A percentile compares a stretch with the other conserved stretches of the same genome.
Evolutionary conservation across 306 rosid genomes (phyloP).

Genomic region (Glycine tomentella): DNA sequence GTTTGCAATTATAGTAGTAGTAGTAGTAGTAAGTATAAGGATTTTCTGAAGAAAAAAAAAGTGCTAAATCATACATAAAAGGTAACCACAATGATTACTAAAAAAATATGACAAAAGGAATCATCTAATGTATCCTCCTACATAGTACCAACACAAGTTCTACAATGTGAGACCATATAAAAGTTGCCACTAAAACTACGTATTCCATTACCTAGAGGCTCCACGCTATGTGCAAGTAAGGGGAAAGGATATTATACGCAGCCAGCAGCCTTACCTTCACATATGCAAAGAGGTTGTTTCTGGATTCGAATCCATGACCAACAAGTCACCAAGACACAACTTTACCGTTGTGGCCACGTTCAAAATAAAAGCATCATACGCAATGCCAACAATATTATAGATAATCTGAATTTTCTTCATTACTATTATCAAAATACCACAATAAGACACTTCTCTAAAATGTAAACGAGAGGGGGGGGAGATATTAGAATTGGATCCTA

Average conservation of each 20-base stretch:
- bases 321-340: too few species aligned
- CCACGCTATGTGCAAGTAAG: too few species aligned
- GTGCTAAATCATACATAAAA: neutral
- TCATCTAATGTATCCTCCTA: neutral
- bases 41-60: neutral
- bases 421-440: neutral
- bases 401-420: neutral
- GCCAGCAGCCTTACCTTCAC: too few species aligned
- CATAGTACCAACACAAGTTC: neutral
- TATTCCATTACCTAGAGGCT: too few species aligned
- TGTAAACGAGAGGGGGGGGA: too few species aligned
- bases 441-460: too few species aligned
- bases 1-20: neutral
- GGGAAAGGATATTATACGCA: too few species aligned
- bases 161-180: slow-evolving; percentile 5
- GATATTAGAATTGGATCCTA: too few species aligned
- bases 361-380: neutral
- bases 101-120: neutral
- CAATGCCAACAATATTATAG: neutral
- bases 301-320: too few species aligned
- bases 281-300: too few species aligned
- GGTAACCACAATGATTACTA: neutral
- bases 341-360: too few species aligned
- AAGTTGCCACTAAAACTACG: neutral
- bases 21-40: neutral